A percentile compares a stretch with the other conserved stretches of the same genome.
phyloP scores from a whole-genome alignment of 768 basidiomycete species.

The Collybiopsis confluens region DNA sequence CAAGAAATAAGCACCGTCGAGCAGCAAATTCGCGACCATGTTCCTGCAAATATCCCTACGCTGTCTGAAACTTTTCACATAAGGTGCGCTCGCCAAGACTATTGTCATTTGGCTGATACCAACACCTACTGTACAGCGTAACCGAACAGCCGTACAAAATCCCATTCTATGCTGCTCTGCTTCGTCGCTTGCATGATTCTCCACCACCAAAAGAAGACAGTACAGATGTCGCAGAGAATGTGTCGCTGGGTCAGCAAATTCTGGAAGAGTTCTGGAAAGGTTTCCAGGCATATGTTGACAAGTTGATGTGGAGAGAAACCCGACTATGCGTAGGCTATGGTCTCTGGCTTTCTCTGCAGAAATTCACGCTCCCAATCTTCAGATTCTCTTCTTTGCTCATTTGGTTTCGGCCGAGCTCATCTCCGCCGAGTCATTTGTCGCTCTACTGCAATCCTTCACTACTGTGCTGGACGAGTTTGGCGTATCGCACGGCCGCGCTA shows the following conservation, averaged over 20 bases:
- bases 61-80: conserved; percentile 74
- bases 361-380: conserved; percentile 9
- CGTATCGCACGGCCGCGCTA: conserved; percentile 80
- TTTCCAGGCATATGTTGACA: conserved; percentile 86
- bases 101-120: background rate
- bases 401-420: conserved; percentile 74
- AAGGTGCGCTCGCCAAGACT: conserved; percentile 47
- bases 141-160: conserved; percentile 95
- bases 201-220: conserved; percentile 29
- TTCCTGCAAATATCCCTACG: conserved; percentile 53
- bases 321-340: conserved; percentile 69
- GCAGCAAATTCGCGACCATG: conserved; percentile 57
- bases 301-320: conserved; percentile 86
- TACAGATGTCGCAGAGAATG: conserved; percentile 27
- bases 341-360: background rate
- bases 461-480: conserved; percentile 88
- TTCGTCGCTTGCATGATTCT: conserved; percentile 64
- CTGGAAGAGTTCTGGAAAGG: conserved; percentile 90
- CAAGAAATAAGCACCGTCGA: conserved; percentile 70
- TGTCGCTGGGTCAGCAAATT: conserved; percentile 62
- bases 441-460: conserved; percentile 79
- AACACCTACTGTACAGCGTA: conserved; percentile 43
- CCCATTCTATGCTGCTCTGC: conserved; percentile 79
- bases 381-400: conserved; percentile 95
- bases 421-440: conserved; percentile 72